phyloP scores from a whole-genome alignment of 306 rosid species.

The Malus sieversii region DNA sequence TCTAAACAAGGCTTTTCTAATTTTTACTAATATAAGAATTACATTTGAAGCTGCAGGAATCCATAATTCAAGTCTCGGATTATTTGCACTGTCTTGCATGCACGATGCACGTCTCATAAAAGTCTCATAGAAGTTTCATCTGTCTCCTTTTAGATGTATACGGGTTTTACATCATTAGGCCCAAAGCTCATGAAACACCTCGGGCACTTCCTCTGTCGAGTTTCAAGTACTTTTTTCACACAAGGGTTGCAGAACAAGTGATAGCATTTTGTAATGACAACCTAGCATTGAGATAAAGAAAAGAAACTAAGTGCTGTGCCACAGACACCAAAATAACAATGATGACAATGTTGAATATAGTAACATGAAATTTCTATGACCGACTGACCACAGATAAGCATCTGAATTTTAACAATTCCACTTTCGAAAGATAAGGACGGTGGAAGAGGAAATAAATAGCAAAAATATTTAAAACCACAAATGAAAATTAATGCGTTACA shows the following conservation, averaged over 20 bases:
- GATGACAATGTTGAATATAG: neutral
- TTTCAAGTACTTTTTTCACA: conserved; percentile 61
- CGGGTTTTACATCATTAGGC: conserved; percentile 87
- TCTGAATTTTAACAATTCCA: neutral
- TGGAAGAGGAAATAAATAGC: neutral
- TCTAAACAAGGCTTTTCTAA: conserved; percentile 33
- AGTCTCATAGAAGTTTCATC: neutral
- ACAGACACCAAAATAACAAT: neutral
- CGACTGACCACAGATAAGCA: neutral
- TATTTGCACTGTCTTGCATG: conserved; percentile 10
- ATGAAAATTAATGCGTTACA: neutral
- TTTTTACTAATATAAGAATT: conserved; percentile 26
- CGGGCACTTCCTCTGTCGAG: conserved; percentile 91
- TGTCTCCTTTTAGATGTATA: conserved; percentile 57
- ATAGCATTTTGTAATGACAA: conserved; percentile 96
- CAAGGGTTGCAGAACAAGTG: conserved; percentile 93
- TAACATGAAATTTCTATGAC: neutral
- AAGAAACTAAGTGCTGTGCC: neutral
- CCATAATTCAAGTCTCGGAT: conserved; percentile 24
- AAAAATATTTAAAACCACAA: neutral
- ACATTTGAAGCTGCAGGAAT: conserved; percentile 28
- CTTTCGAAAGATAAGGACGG: neutral
- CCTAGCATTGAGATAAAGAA: conserved; percentile 36
- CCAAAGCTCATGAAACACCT: conserved; percentile 73
- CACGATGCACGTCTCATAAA: conserved; percentile 14